Conservation (phyloP, 768 basidiomycete species). For the Rhodosporidiobolus sp. region DNA sequence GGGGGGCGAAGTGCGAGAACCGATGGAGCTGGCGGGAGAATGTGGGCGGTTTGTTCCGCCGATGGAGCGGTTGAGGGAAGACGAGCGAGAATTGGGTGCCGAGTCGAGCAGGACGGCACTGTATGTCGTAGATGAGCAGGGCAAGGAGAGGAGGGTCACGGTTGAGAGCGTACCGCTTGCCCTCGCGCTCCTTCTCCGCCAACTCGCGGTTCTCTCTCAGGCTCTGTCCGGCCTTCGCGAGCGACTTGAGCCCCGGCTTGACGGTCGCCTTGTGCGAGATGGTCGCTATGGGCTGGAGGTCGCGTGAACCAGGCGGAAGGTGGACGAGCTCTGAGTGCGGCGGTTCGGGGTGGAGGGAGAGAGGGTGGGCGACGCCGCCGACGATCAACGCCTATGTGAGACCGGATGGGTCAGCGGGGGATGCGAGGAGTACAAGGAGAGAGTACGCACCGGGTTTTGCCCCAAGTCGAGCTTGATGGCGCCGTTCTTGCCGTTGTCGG, state of each 20-base stretch:
- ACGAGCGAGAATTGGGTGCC: conserved; percentile 1
- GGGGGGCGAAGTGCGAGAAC: conserved; percentile 19
- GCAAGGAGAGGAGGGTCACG: background rate
- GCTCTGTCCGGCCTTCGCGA: conserved; percentile 9
- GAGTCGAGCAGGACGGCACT: conserved; percentile 33
- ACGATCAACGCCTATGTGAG: conserved; percentile 18
- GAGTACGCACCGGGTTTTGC: conserved; percentile 1
- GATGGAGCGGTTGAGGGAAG: conserved; percentile 11
- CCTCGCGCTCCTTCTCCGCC: conserved; percentile 27
- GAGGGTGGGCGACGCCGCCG: conserved; percentile 13
- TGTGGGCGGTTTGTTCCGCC: background rate
- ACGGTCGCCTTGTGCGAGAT: conserved; percentile 15
- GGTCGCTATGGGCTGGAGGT: conserved; percentile 19
- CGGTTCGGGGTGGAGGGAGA: conserved; percentile 28
- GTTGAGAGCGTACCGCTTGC: conserved; percentile 11
- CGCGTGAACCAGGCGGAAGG: background rate
- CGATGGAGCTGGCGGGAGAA: conserved; percentile 6
- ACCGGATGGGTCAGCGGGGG: background rate
- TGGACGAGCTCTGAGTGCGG: conserved; percentile 13
- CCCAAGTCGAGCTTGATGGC: conserved; percentile 11
- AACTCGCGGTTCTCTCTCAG: conserved; percentile 19
- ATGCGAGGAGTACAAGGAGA: background rate
- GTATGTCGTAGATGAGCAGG: background rate
- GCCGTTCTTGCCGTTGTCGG: background rate
- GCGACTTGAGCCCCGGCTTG: background rate